Percentiles rank a stretch among this genome's conserved stretches.
Conservation (phyloP, 331 rosid genomes). For the Ulmus americana region DNA sequence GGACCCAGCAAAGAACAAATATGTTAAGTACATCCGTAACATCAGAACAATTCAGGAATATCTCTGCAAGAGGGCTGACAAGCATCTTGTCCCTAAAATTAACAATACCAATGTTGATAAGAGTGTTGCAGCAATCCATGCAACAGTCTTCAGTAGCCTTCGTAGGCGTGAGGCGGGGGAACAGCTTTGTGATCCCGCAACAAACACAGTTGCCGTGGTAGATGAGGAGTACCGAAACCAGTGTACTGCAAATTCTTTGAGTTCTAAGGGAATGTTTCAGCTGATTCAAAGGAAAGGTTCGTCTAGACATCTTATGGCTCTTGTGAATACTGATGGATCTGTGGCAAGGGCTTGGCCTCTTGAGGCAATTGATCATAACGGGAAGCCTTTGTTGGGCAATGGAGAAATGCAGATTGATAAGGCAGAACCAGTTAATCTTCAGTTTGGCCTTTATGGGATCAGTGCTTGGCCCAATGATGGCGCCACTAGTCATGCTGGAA, state of each 20-base stretch:
- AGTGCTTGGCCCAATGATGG: conserved; percentile 97
- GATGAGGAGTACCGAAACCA: conserved; percentile 94
- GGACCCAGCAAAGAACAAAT: conserved; percentile 93
- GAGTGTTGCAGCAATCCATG: conserved; percentile 98
- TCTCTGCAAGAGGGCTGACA: conserved; percentile 92
- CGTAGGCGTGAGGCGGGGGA: conserved; percentile 88
- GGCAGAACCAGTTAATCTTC: conserved; percentile 94
- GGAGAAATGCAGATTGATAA: conserved; percentile 53
- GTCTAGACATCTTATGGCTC: conserved; percentile 85
- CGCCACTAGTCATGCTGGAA: conserved; percentile 85
- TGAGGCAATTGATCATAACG: conserved; percentile 53
- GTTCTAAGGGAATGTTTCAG: conserved; percentile 94
- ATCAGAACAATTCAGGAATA: conserved; percentile 95
- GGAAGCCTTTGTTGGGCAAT: conserved; percentile 53
- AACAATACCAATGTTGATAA: conserved; percentile 97
- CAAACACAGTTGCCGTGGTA: conserved; percentile 69
- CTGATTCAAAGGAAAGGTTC: conserved; percentile 92
- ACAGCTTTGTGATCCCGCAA: conserved; percentile 62
- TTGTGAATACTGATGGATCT: conserved; percentile 84
- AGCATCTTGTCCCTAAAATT: conserved; percentile 95
- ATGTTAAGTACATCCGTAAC: conserved; percentile 92
- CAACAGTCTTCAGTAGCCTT: conserved; percentile 92
- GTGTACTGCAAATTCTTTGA: conserved; percentile 79
- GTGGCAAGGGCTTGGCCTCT: conserved; percentile 99
- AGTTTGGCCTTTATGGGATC: conserved; percentile 88